Evolutionary conservation across 257 asterid genomes (phyloP).

Genomic region (Fraxinus anomala): DNA sequence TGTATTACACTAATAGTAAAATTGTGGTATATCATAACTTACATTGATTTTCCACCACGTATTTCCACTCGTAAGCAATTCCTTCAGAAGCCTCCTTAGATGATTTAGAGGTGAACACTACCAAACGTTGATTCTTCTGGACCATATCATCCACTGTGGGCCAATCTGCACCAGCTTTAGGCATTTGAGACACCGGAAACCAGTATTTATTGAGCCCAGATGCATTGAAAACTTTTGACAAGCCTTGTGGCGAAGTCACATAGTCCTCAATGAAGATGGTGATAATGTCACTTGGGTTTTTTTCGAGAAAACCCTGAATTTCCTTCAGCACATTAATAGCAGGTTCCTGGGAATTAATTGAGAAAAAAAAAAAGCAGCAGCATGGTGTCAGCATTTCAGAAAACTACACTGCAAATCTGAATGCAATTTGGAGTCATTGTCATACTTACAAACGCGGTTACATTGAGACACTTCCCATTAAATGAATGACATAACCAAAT

Average conservation of each 20-base stretch:
- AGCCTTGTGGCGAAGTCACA: slow-evolving; percentile 62
- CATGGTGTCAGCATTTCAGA: not conserved
- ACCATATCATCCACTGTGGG: slow-evolving; percentile 87
- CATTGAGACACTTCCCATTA: slow-evolving; percentile 58
- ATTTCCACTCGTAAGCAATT: slow-evolving; percentile 84
- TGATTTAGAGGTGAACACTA: slow-evolving; percentile 68
- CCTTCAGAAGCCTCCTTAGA: slow-evolving; percentile 76
- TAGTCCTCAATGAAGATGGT: slow-evolving; percentile 89
- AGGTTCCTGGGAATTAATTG: slow-evolving; percentile 60
- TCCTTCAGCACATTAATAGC: slow-evolving; percentile 74
- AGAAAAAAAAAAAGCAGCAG: not conserved
- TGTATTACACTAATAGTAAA: not conserved
- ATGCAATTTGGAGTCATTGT: not conserved
- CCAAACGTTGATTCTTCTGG: slow-evolving; percentile 64
- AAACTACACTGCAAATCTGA: not conserved
- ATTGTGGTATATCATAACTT: slow-evolving; percentile 28
- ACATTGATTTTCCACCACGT: slow-evolving; percentile 89
- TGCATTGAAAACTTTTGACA: slow-evolving; percentile 65
- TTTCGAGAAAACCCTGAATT: slow-evolving; percentile 57
- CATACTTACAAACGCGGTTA: slow-evolving; percentile 83
- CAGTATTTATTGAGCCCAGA: slow-evolving; percentile 66
- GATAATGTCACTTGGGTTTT: slow-evolving; percentile 61
- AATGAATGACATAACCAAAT: slow-evolving; percentile 88
- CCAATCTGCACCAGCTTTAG: slow-evolving; percentile 77
- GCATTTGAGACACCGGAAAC: slow-evolving; percentile 79